phyloP scores from a whole-genome alignment of 2,329 filamentous ascomycete species.

The Colletotrichum acutatum region DNA sequence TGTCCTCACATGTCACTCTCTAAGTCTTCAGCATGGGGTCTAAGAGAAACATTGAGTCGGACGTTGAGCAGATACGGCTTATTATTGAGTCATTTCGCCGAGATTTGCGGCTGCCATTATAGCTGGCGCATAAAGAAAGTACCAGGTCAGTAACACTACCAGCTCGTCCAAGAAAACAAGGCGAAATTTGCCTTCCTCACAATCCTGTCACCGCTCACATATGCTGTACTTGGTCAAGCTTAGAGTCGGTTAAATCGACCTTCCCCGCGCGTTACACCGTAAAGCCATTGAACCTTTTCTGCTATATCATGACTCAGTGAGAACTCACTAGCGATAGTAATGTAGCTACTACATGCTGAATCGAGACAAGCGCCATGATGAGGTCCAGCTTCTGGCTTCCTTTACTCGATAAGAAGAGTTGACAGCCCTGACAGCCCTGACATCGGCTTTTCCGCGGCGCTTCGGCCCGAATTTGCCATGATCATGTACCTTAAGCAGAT shows the following conservation, averaged over 20 bases:
- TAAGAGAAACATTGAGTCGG: not conserved
- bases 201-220: not conserved
- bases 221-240: not conserved
- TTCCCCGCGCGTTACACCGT: not conserved
- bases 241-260: not conserved
- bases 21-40: not conserved
- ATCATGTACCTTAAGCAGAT: not conserved
- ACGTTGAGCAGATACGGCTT: not conserved
- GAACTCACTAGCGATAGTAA: not conserved
- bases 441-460: not conserved
- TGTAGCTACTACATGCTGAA: not conserved
- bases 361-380: not conserved
- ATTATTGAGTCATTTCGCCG: not conserved
- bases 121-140: not conserved
- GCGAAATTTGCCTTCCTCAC: not conserved
- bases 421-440: not conserved
- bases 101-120: not conserved
- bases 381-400: not conserved
- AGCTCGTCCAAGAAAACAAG: not conserved
- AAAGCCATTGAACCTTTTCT: not conserved
- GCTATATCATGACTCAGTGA: not conserved
- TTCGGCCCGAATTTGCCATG: not conserved
- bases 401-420: not conserved
- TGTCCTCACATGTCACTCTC: not conserved
- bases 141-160: no score